phyloP scores from a whole-genome alignment of 192 early-diverging fungal genomes.

The Tieghemiomyces parasiticus region DNA sequence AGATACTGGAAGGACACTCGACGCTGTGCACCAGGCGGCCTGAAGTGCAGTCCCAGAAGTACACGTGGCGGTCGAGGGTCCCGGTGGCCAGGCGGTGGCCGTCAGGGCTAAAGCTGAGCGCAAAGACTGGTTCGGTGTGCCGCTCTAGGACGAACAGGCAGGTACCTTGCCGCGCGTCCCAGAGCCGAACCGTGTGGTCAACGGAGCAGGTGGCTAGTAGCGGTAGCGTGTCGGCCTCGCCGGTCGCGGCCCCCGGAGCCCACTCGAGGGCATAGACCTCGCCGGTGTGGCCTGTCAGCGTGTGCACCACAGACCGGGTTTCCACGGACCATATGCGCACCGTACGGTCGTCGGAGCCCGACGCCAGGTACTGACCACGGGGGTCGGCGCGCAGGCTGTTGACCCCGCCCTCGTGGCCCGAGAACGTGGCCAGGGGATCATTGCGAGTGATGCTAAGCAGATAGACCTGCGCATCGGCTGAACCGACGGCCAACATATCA shows the following conservation, averaged over 20 bases:
- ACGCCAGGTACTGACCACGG: slow-evolving; percentile 2
- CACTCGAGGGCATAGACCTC: slow-evolving; percentile 61
- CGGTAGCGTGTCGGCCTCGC: slow-evolving; percentile 20
- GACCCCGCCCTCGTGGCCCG: slow-evolving; percentile 38
- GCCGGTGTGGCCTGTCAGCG: slow-evolving; percentile 36
- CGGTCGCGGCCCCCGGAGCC: slow-evolving; percentile 29
- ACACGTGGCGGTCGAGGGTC: slow-evolving; percentile 44
- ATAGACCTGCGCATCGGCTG: slow-evolving; percentile 51
- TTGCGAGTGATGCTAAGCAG: slow-evolving; percentile 49
- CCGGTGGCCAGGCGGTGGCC: slow-evolving; percentile 49
- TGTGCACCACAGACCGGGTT: not conserved
- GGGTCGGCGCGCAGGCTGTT: not conserved
- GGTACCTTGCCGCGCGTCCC: slow-evolving; percentile 52
- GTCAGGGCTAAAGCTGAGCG: slow-evolving; percentile 50
- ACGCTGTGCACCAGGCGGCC: not conserved
- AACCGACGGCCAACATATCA: slow-evolving; percentile 63
- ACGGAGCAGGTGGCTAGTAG: slow-evolving; percentile 49
- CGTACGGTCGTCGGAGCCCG: not conserved
- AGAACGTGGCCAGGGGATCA: slow-evolving; percentile 41
- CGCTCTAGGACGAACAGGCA: slow-evolving; percentile 40
- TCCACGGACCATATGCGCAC: slow-evolving; percentile 1
- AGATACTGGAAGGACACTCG: not conserved
- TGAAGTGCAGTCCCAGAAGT: slow-evolving; percentile 34
- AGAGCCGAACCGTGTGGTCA: slow-evolving; percentile 54
- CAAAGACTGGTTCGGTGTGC: slow-evolving; percentile 41